These are phyloP conservation scores for Fusarium proliferatum DNA, from an alignment of 2,329 filamentous ascomycete genomes.

Conservation along the genomic window DNA sequence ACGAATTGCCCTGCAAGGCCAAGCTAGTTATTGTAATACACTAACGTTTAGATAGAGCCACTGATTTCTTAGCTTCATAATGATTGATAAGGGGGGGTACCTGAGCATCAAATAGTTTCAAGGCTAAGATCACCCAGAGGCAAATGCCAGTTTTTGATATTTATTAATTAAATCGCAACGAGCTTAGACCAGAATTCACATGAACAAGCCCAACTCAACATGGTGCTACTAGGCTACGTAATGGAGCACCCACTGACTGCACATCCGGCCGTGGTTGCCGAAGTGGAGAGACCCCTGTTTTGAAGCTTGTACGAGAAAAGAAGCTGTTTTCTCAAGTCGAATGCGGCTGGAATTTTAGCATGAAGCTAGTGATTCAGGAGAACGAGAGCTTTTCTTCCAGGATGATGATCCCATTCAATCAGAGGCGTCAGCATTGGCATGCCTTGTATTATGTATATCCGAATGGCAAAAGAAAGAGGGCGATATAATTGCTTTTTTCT, in stretches of 20 bases:
- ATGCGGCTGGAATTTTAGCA: neutral
- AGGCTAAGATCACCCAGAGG: neutral
- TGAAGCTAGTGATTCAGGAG: conserved; percentile 1
- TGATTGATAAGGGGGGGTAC: neutral
- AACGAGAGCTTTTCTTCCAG: neutral
- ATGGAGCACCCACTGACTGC: neutral
- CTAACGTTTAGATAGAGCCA: neutral
- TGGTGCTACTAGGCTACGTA: neutral
- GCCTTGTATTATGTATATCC: neutral
- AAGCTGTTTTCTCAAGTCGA: neutral
- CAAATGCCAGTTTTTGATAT: neutral
- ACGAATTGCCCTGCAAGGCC: neutral
- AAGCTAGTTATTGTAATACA: neutral
- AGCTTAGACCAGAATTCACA: neutral
- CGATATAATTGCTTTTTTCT: neutral
- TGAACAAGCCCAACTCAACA: neutral
- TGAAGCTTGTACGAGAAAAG: conserved; percentile 12
- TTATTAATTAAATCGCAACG: neutral
- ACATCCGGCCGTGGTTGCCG: neutral
- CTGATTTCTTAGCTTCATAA: neutral
- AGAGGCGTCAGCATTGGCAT: neutral
- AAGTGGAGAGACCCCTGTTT: neutral
- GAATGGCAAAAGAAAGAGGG: too few species aligned
- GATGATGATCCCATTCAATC: neutral
- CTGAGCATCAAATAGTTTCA: neutral